Conservation (phyloP, 2,329 filamentous ascomycete genomes). For the Zelopaecilomyces penicillatus region DNA sequence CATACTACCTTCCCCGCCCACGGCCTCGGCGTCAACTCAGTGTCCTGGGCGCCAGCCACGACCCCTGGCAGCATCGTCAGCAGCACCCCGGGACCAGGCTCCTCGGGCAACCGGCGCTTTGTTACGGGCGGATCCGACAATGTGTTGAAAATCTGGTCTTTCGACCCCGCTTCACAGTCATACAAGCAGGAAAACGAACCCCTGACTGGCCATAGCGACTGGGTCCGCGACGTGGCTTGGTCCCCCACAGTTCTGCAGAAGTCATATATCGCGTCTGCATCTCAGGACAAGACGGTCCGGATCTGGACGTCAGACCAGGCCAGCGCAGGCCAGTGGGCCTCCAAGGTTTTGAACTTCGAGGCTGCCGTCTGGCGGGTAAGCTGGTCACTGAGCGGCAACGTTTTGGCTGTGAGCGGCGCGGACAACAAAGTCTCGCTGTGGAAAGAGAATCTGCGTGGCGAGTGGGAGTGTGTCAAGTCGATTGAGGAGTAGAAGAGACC, state of each 20-base stretch:
- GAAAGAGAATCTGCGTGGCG: slow-evolving; percentile 95
- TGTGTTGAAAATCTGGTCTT: slow-evolving; percentile 86
- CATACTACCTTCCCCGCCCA: slow-evolving; percentile 87
- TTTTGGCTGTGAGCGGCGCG: slow-evolving; percentile 83
- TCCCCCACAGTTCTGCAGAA: slow-evolving; percentile 90
- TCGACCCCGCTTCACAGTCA: slow-evolving; percentile 51
- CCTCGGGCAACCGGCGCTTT: slow-evolving; percentile 66
- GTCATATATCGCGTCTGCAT: slow-evolving; percentile 91
- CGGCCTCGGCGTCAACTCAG: slow-evolving; percentile 88
- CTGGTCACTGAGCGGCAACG: slow-evolving; percentile 96
- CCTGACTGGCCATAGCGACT: slow-evolving; percentile 79
- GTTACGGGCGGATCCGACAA: slow-evolving; percentile 95
- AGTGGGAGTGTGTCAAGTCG: slow-evolving; percentile 96
- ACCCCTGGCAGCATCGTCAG: slow-evolving; percentile 78
- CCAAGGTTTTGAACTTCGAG: slow-evolving; percentile 80
- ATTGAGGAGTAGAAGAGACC: slow-evolving; percentile 65
- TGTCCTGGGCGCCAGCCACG: slow-evolving; percentile 87
- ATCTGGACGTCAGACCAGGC: slow-evolving; percentile 78
- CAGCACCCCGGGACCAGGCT: slow-evolving; percentile 51
- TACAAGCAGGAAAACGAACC: slow-evolving; percentile 57
- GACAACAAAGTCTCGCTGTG: slow-evolving; percentile 97
- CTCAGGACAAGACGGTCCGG: slow-evolving; percentile 92
- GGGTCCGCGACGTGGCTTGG: slow-evolving; percentile 97
- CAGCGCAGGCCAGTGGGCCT: slow-evolving; percentile 67
- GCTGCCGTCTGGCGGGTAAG: slow-evolving; percentile 90